Conservation (phyloP, 768 basidiomycete species). For the Mycena vitilis region DNA sequence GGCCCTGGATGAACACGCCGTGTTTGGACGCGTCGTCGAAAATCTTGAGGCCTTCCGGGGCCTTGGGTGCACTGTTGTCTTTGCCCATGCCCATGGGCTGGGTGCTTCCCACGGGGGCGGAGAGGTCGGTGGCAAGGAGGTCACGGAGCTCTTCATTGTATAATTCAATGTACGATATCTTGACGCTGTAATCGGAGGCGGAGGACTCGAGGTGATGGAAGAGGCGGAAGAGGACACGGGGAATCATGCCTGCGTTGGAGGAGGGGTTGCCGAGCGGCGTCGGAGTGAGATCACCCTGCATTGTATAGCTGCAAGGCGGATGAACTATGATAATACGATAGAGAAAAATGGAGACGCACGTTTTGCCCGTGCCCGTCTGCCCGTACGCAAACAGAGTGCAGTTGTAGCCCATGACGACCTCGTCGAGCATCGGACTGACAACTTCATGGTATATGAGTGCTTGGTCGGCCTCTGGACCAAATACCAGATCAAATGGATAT, state of each 20-base stretch:
- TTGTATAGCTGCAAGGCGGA: constrained; percentile 75
- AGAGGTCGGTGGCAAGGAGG: constrained; percentile 83
- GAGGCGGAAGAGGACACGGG: constrained; percentile 89
- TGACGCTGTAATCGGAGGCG: constrained; percentile 88
- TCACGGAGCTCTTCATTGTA: constrained; percentile 99
- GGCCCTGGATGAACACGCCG: constrained; percentile 93
- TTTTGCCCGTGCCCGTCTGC: constrained; percentile 98
- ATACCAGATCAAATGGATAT: constrained; percentile 95
- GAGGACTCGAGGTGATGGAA: constrained; percentile 89
- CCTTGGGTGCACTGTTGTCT: constrained; percentile 52
- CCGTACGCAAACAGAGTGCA: constrained; percentile 98
- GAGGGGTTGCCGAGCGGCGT: constrained; percentile 92
- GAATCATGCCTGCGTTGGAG: constrained; percentile 93
- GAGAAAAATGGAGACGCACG: constrained; percentile 65
- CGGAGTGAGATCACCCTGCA: constrained; percentile 93
- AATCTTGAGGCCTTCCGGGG: constrained; percentile 78
- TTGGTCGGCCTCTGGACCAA: constrained; percentile 97
- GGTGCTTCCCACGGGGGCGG: constrained; percentile 70
- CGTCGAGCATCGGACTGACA: constrained; percentile 90
- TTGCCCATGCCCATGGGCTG: constrained; percentile 84
- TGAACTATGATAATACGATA: constrained; percentile 7
- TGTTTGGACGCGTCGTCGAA: constrained; percentile 92
- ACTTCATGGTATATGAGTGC: constrained; percentile 94
- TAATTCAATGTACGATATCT: constrained; percentile 92
- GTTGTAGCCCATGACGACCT: constrained; percentile 96